A percentile compares a stretch with the other conserved stretches of the same genome.
phyloP scores from a whole-genome alignment of 345 rosid genomes.

The Citrus inodora region DNA sequence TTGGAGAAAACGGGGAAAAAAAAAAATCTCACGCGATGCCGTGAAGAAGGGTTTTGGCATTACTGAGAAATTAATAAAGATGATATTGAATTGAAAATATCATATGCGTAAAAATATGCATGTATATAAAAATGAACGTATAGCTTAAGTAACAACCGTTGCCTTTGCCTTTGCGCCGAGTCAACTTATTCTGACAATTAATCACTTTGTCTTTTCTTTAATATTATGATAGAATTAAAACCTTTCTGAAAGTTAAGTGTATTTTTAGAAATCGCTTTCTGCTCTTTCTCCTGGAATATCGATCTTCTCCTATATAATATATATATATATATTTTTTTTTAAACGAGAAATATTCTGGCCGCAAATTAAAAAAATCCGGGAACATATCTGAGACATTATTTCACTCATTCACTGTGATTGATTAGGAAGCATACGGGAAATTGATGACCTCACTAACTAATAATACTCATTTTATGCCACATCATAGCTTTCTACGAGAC shows the following conservation, averaged over 20 bases:
- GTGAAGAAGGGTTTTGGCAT: conserved; percentile 8
- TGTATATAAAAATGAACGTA: too few relatives aligned
- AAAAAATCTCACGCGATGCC: not conserved
- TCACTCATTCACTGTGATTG: not conserved
- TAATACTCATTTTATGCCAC: not conserved
- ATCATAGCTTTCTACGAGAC: too few relatives aligned
- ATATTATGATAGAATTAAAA: not conserved
- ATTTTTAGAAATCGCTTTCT: not conserved
- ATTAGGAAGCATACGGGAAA: not conserved
- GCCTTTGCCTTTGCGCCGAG: not conserved
- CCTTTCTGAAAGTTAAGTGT: not conserved
- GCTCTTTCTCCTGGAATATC: not conserved
- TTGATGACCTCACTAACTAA: not conserved
- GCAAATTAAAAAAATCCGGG: not conserved
- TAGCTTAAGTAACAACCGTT: not conserved
- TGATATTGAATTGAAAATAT: too few relatives aligned
- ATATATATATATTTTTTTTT: too few relatives aligned
- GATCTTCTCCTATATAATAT: not conserved
- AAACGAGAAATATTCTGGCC: not conserved
- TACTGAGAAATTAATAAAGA: not conserved
- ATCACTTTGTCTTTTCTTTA: too few relatives aligned
- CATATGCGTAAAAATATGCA: too few relatives aligned
- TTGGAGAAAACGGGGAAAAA: not conserved
- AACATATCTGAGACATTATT: not conserved
- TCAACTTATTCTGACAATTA: conserved; percentile 6